These are phyloP conservation scores for Mycogone perniciosa DNA, from an alignment of 2,329 filamentous ascomycete species.

Conservation along the genomic window DNA sequence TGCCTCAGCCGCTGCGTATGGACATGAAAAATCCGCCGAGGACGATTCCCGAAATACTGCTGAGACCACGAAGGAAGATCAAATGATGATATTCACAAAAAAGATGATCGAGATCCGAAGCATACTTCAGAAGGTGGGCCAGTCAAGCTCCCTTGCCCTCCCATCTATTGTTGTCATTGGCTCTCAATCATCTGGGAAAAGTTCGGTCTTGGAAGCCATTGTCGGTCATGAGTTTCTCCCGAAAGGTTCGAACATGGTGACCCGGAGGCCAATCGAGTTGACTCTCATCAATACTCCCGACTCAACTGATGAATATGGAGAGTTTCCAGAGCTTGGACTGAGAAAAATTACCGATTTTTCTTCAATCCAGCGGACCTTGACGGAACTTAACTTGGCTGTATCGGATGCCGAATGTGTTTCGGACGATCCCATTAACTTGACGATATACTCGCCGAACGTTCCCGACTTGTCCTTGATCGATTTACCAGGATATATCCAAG, in stretches of 20 bases:
- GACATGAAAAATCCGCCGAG: constrained; percentile 62
- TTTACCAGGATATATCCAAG: constrained; percentile 94
- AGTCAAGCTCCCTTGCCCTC: constrained; percentile 79
- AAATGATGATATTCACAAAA: constrained; percentile 98
- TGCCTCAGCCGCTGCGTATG: constrained; percentile 71
- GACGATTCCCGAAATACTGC: constrained; percentile 57
- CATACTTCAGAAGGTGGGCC: constrained; percentile 84
- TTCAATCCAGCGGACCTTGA: constrained; percentile 87
- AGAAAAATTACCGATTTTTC: constrained; percentile 88
- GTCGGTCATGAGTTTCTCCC: constrained; percentile 97
- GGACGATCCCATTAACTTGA: constrained; percentile 92
- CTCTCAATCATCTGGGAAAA: constrained; percentile 97
- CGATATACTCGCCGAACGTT: constrained; percentile 91
- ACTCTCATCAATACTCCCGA: constrained; percentile 93
- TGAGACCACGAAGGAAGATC: constrained; percentile 76
- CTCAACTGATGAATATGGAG: constrained; percentile 81
- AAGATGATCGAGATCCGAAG: constrained; percentile 99
- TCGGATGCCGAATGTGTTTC: constrained; percentile 87
- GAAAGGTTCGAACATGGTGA: constrained; percentile 99
- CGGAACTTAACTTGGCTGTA: constrained; percentile 89
- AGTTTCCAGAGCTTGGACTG: constrained; percentile 87
- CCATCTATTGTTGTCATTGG: constrained; percentile 99
- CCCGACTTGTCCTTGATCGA: constrained; percentile 95
- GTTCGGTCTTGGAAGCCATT: constrained; percentile 91
- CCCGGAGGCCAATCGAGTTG: constrained; percentile 87